A percentile compares a stretch with the other conserved stretches of the same genome.
Evolutionary conservation across 1,139 yeast species (phyloP).

Genomic region (Candida sojae): DNA sequence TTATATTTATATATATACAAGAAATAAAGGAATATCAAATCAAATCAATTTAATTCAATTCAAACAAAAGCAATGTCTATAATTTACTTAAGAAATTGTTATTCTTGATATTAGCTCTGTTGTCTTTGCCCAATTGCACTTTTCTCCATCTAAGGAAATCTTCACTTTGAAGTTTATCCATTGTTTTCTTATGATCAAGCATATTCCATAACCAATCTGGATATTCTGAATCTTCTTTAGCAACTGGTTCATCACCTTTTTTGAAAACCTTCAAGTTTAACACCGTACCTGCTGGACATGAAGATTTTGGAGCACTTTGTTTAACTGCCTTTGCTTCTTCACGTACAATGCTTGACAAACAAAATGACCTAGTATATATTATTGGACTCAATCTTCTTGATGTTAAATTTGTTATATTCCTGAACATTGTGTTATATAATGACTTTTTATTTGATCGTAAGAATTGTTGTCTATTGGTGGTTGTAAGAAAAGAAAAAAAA

Average conservation of each 20-base stretch:
- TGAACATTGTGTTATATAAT: slow-evolving; percentile 2
- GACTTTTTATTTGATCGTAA: neutral
- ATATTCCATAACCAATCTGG: slow-evolving; percentile 97
- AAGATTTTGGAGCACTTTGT: slow-evolving; percentile 26
- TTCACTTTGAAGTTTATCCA: slow-evolving; percentile 50
- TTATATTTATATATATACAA: neutral
- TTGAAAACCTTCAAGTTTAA: slow-evolving; percentile 77
- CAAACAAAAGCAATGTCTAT: slow-evolving; percentile 17
- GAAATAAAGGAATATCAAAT: slow-evolving; percentile 6
- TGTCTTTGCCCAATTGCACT: slow-evolving; percentile 64
- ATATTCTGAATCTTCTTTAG: slow-evolving; percentile 82
- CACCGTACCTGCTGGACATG: slow-evolving; percentile 74
- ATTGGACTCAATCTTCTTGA: neutral
- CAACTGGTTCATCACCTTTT: slow-evolving; percentile 85
- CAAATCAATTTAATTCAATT: too few relatives aligned
- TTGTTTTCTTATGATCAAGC: slow-evolving; percentile 61
- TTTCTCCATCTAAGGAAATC: slow-evolving; percentile 71
- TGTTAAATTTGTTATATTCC: slow-evolving; percentile 2
- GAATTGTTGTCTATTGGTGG: neutral
- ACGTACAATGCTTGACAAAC: slow-evolving; percentile 3
- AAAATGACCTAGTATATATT: slow-evolving; percentile 7
- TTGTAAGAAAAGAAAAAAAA: slow-evolving; percentile 3
- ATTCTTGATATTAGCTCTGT: slow-evolving; percentile 71
- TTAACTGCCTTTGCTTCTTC: neutral
- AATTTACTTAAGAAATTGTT: slow-evolving; percentile 70